phyloP scores from a whole-genome alignment of 2,329 filamentous ascomycete genomes.

The Metarhizium brunneum region DNA sequence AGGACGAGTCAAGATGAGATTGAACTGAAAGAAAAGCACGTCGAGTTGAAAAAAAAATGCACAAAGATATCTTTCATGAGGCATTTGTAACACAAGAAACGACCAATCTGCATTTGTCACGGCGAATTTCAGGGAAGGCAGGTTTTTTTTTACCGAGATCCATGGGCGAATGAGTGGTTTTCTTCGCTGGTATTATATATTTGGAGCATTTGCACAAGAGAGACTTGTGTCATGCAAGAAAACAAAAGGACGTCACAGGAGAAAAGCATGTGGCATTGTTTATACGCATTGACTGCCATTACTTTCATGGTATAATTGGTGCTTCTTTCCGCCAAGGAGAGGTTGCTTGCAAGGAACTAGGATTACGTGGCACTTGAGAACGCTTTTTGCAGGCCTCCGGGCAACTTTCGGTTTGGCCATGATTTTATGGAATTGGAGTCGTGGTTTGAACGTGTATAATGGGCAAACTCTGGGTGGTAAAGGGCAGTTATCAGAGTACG shows the following conservation, averaged over 20 bases:
- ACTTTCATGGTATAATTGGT: not conserved
- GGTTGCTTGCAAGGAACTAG: not conserved
- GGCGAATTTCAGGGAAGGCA: not conserved
- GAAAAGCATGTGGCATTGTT: not conserved
- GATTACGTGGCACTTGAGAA: not conserved
- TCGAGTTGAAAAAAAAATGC: not conserved
- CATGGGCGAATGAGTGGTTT: not conserved
- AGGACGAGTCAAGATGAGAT: constrained; percentile 15
- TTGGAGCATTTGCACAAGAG: not conserved
- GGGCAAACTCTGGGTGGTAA: not conserved
- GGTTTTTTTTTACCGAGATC: not conserved
- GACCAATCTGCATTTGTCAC: not conserved
- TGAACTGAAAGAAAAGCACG: not conserved
- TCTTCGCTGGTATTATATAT: not conserved
- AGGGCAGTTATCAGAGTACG: not conserved
- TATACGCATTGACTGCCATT: not conserved
- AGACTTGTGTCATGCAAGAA: not conserved
- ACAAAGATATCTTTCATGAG: not conserved
- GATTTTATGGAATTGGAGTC: not conserved
- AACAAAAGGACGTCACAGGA: not conserved
- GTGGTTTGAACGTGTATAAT: not conserved
- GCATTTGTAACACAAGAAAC: not conserved
- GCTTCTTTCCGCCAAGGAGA: not conserved
- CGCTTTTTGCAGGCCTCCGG: not conserved
- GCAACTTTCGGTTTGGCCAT: not conserved